Evolutionary conservation across 2,329 filamentous ascomycete species (phyloP).

Genomic region (Fusarium scirpi): DNA sequence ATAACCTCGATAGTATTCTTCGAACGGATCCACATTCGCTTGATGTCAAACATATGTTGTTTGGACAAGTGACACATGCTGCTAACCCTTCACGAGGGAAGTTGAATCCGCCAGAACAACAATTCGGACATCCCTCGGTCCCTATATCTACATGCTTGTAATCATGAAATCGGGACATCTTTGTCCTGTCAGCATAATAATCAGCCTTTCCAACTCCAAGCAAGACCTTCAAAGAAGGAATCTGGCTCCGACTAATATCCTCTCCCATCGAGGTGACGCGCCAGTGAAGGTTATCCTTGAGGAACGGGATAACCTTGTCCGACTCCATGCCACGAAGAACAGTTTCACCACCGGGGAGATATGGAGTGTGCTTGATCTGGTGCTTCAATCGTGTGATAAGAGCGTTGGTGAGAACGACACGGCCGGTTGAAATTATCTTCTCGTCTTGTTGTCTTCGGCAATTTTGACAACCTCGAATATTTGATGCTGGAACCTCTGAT

Average conservation of each 20-base stretch:
- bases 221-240: constrained; percentile 2
- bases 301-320: not conserved
- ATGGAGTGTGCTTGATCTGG: not conserved
- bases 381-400: constrained; percentile 7
- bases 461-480: not conserved
- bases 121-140: not conserved
- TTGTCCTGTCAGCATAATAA: not conserved
- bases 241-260: not conserved
- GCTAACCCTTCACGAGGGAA: not conserved
- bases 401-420: not conserved
- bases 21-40: too few species aligned
- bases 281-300: constrained; percentile 1
- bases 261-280: not conserved
- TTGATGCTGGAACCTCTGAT: not conserved
- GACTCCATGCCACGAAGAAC: not conserved
- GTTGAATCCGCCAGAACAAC: not conserved
- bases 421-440: not conserved
- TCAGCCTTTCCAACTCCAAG: not conserved
- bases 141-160: not conserved
- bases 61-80: not conserved
- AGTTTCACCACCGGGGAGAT: rapidly evolving
- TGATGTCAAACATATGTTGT: not conserved
- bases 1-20: too few species aligned
- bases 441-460: not conserved
- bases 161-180: not conserved